Evolutionary conservation across 345 rosid genomes (phyloP).

Genomic region (Turritis glabra): DNA sequence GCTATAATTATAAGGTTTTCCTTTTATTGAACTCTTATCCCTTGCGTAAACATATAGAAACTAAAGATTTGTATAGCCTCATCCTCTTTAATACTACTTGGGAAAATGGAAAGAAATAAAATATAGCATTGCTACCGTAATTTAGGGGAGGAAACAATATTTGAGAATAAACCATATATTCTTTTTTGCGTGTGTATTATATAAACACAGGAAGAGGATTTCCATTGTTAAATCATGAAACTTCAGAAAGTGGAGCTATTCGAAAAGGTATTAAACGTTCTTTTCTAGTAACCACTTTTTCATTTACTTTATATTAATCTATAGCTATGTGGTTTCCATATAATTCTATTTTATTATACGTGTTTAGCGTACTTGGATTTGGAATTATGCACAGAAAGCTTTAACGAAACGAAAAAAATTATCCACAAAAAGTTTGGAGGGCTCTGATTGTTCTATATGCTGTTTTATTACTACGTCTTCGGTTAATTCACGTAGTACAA

Average conservation of each 20-base stretch:
- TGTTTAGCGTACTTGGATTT: not conserved
- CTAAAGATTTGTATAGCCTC: not conserved
- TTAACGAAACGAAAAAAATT: too few species aligned
- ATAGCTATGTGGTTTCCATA: not conserved
- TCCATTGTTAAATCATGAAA: slow-evolving; percentile 38
- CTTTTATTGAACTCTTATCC: not conserved
- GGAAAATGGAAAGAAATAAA: slow-evolving; percentile 6
- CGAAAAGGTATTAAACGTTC: slow-evolving; percentile 27
- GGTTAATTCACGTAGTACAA: not conserved
- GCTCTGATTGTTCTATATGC: not conserved
- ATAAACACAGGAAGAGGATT: slow-evolving; percentile 33
- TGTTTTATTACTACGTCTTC: not conserved
- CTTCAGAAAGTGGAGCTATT: slow-evolving; percentile 32
- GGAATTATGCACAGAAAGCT: not conserved
- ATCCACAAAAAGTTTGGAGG: not conserved
- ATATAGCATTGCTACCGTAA: slow-evolving; percentile 15
- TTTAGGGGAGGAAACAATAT: slow-evolving; percentile 19
- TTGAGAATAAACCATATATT: slow-evolving; percentile 14
- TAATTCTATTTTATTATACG: not conserved
- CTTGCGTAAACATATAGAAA: not conserved
- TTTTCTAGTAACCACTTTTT: not conserved
- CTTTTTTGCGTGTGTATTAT: slow-evolving; percentile 11
- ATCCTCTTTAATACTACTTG: slow-evolving; percentile 1
- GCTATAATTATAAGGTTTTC: not conserved
- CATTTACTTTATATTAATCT: slow-evolving; percentile 1